These are phyloP conservation scores for Rubia peregrina DNA, from an alignment of 305 asterid species.

Conservation along the genomic window DNA sequence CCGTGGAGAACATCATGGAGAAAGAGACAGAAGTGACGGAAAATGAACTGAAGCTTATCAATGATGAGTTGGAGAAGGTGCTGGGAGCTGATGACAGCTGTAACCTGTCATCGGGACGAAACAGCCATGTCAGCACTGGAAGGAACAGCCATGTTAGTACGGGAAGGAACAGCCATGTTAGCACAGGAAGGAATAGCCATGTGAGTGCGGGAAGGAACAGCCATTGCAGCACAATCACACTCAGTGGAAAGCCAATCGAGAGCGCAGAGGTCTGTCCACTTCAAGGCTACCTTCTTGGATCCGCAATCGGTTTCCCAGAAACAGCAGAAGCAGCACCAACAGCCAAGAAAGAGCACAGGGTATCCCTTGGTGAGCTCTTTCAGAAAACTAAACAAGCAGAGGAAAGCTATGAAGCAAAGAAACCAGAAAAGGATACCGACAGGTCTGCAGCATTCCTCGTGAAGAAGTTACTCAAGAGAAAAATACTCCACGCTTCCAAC, in stretches of 20 bases:
- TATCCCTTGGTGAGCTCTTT: constrained; percentile 84
- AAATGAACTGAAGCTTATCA: constrained; percentile 67
- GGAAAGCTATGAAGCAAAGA: constrained; percentile 45
- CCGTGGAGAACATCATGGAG: constrained; percentile 67
- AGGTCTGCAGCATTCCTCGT: constrained; percentile 58
- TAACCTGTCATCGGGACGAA: constrained; percentile 59
- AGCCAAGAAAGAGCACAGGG: constrained; percentile 57
- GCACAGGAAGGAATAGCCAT: constrained; percentile 57
- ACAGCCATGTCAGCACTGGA: constrained; percentile 68
- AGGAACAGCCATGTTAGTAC: constrained; percentile 67
- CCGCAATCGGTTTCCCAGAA: constrained; percentile 41
- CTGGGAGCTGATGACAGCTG: constrained; percentile 51
- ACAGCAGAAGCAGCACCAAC: constrained; percentile 39
- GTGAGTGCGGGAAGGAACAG: constrained; percentile 27
- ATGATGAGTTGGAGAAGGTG: constrained; percentile 82
- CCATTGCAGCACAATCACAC: constrained; percentile 58
- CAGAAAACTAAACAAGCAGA: constrained; percentile 68
- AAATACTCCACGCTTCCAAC: constrained; percentile 38
- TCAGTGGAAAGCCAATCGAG: constrained; percentile 52
- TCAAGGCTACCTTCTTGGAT: constrained; percentile 76
- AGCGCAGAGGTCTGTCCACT: constrained; percentile 63
- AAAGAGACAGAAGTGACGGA: constrained; percentile 77
- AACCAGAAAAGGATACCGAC: constrained; percentile 48
- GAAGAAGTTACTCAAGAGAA: constrained; percentile 64
- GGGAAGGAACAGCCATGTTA: constrained; percentile 64